These are phyloP conservation scores for Solanum hybrid DNA, from an alignment of 305 asterid species.

Conservation along the genomic window DNA sequence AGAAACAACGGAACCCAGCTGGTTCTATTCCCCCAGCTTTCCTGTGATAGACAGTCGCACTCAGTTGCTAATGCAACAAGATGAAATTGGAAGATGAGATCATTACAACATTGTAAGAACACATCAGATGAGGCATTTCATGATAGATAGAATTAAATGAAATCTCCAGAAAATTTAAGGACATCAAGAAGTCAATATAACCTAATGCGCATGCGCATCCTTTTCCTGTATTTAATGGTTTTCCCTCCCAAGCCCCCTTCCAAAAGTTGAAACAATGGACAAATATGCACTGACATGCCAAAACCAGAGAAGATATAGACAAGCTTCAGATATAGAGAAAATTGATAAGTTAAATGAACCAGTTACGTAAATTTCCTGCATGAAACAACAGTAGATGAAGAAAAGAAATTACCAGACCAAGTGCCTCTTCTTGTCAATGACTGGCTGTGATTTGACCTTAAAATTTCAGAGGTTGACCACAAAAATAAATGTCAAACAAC, in stretches of 20 bases:
- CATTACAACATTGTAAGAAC: not conserved
- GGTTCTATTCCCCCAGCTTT: not conserved
- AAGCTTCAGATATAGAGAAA: not conserved
- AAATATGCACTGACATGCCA: not conserved
- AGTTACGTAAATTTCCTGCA: not conserved
- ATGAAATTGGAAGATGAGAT: not conserved
- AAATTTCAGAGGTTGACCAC: slow-evolving; percentile 6
- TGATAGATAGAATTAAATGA: not conserved
- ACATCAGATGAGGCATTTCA: not conserved
- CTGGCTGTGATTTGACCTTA: slow-evolving; percentile 89
- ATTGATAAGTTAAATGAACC: not conserved
- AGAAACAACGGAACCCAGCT: not conserved
- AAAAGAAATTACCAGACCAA: slow-evolving; percentile 65
- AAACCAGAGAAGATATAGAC: not conserved
- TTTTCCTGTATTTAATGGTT: not conserved
- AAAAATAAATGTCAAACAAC: slow-evolving; percentile 12
- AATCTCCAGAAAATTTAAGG: not conserved
- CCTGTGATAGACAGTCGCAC: not conserved
- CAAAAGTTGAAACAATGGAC: not conserved
- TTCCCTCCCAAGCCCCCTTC: not conserved
- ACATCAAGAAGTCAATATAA: not conserved
- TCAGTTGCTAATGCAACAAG: not conserved
- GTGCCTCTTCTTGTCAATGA: slow-evolving; percentile 70
- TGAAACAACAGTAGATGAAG: slow-evolving; percentile 8
- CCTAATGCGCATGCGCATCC: not conserved